phyloP scores from a whole-genome alignment of 164 flowering plant genomes.

The Vitis rotundifolia region DNA sequence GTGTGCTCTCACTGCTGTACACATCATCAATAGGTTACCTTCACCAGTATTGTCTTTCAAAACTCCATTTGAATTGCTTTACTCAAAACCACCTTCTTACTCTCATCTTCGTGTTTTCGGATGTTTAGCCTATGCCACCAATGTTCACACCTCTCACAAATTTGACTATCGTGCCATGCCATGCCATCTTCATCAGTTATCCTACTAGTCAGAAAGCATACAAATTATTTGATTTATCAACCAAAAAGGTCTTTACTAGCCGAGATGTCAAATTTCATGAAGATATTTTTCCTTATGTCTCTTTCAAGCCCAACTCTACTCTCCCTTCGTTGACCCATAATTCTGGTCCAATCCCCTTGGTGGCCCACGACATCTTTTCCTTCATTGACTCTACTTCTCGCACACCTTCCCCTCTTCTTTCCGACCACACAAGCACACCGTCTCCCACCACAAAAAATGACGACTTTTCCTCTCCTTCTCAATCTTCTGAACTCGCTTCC shows the following conservation, averaged over 20 bases:
- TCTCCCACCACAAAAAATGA: not conserved
- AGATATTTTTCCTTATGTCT: conserved; percentile 1
- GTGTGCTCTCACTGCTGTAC: not conserved
- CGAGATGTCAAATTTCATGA: conserved; percentile 1
- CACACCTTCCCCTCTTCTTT: not conserved
- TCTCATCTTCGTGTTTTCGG: no score
- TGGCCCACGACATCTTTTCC: no score
- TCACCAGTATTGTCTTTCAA: conserved; percentile 1
- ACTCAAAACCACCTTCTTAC: not conserved
- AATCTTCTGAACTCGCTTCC: not conserved
- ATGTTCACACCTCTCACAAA: not conserved
- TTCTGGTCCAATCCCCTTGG: conserved; percentile 5
- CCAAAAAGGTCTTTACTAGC: conserved; percentile 5
- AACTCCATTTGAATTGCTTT: conserved; percentile 2
- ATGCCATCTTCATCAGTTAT: not conserved
- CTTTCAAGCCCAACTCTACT: conserved; percentile 1
- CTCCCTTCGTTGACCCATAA: not conserved
- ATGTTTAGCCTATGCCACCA: no score
- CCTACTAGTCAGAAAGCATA: not conserved
- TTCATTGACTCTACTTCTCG: no score
- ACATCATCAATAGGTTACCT: not conserved
- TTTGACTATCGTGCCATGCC: not conserved
- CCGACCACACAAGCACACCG: not conserved
- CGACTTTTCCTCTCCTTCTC: not conserved
- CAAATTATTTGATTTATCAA: conserved; percentile 7